phyloP scores from a whole-genome alignment of 371 early-diverging fungal genomes.

The Smittium culicis region DNA sequence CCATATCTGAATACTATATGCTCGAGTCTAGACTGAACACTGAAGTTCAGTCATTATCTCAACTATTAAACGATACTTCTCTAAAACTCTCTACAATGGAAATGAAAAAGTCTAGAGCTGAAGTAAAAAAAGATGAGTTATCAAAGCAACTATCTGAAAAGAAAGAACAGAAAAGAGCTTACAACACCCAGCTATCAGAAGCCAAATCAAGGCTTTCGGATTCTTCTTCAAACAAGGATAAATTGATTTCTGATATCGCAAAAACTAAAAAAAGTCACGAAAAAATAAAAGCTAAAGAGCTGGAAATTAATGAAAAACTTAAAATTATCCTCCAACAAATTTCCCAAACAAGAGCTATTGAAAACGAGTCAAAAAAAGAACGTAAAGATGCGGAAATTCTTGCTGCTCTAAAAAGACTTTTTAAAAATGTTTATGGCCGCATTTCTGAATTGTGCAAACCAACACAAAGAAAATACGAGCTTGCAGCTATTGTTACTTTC shows the following conservation, averaged over 20 bases:
- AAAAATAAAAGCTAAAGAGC: constrained; percentile 41
- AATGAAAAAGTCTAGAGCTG: constrained; percentile 42
- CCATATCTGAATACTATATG: constrained; percentile 17
- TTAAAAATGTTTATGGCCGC: constrained; percentile 80
- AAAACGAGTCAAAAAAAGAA: constrained; percentile 68
- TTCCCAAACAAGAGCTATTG: constrained; percentile 62
- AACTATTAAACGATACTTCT: constrained; percentile 47
- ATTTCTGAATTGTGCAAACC: constrained; percentile 83
- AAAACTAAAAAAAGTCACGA: constrained; percentile 32
- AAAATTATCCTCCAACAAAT: constrained; percentile 53
- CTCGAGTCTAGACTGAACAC: constrained; percentile 53
- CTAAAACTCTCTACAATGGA: constrained; percentile 48
- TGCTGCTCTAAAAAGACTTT: constrained; percentile 51
- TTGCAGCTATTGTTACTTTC: constrained; percentile 61
- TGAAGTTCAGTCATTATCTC: constrained; percentile 47
- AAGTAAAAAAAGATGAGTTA: constrained; percentile 42
- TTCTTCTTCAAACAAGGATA: constrained; percentile 22
- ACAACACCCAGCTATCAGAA: constrained; percentile 28
- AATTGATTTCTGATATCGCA: constrained; percentile 21
- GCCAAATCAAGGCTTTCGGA: constrained; percentile 21
- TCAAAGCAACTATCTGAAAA: constrained; percentile 35
- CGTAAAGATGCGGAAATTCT: constrained; percentile 20
- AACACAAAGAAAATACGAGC: constrained; percentile 82
- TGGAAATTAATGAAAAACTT: constrained; percentile 68
- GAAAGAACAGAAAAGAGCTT: constrained; percentile 34